Base-by-base conservation (phyloP, 441 rosid genomes). In the Daphne laureola region DNA sequence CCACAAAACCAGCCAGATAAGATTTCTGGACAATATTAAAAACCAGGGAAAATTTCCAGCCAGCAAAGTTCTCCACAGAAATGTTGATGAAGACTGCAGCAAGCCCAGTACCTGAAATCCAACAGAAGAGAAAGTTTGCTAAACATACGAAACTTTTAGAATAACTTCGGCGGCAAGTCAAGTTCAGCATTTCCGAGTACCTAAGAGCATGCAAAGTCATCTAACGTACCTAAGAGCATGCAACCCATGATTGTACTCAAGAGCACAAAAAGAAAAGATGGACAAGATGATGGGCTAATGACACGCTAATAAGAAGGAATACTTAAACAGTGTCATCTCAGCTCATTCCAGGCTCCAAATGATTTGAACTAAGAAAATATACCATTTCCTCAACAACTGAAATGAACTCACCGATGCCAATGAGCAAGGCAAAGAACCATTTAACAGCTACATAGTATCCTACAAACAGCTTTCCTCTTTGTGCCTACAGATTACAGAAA, bases 41-140 rank as follows among this genome's bases (percentile, higher is more conserved):
- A 6, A 95, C 88, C 58, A 91, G 71, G 0, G 78, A 72, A 60
- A 83, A 91, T 67, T 91, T 91, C 96, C 98, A 91, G 59, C 98
- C 98, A 15, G 98, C 96, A 66, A 91, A 91, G 79, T 91, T 91
- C 75, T 91, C 98, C 0, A 91, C 98, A n/a, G 98, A 86, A 45
- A 91, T 71, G 62, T 91, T 91, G 62, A 91, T 91, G 70, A 91
- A 86, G 25, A 88, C 95, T 49, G 98, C 98, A 25, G 98, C 98
- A 36, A 87, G 71, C 68, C 96, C 98, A 63, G 98, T 91, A 63
- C 98, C 98, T 91, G 79, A 54, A 62, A 72, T 57, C 49, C 51
- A 59, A 14, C 49, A n/a, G 61, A 53, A 45, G 42, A 43, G 17
- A 25, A 23, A 16, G 40, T 46, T 31, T 31, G 11, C 9, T 5